Conservation (phyloP, 164 flowering plant species). For the Euptelea pleiosperma region DNA sequence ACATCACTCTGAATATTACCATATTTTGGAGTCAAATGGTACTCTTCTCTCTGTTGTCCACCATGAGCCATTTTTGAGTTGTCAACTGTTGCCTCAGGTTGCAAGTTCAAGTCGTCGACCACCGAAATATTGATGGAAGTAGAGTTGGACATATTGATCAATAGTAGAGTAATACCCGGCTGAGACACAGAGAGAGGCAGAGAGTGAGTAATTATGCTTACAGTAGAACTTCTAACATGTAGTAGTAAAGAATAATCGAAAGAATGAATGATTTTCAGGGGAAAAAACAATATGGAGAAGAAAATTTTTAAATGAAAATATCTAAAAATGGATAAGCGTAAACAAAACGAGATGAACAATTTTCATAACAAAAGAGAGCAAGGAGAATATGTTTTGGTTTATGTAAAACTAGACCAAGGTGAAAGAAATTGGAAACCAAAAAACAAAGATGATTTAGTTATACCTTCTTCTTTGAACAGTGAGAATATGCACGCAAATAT, state of each 20-base stretch:
- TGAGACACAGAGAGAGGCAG: constrained; percentile 17
- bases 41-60: constrained; percentile 37
- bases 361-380: too few species aligned
- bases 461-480: constrained; percentile 53
- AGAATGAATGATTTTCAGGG: too few species aligned
- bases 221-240: too few species aligned
- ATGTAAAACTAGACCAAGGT: not conserved
- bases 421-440: not conserved
- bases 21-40: constrained; percentile 51
- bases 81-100: constrained; percentile 4
- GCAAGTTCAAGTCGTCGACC: constrained; percentile 27
- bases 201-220: not conserved
- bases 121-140: constrained; percentile 31
- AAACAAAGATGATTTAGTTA: not conserved
- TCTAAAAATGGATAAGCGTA: too few species aligned
- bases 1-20: constrained; percentile 44
- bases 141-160: constrained; percentile 54
- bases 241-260: too few species aligned
- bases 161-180: constrained; percentile 43
- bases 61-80: constrained; percentile 6
- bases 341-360: too few species aligned
- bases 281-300: too few species aligned
- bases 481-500: constrained; percentile 47
- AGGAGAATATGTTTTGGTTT: too few species aligned
- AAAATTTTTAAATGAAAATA: too few species aligned